These are phyloP conservation scores for Aspergillus persii DNA, from an alignment of 2,329 filamentous ascomycete species.

Conservation along the genomic window DNA sequence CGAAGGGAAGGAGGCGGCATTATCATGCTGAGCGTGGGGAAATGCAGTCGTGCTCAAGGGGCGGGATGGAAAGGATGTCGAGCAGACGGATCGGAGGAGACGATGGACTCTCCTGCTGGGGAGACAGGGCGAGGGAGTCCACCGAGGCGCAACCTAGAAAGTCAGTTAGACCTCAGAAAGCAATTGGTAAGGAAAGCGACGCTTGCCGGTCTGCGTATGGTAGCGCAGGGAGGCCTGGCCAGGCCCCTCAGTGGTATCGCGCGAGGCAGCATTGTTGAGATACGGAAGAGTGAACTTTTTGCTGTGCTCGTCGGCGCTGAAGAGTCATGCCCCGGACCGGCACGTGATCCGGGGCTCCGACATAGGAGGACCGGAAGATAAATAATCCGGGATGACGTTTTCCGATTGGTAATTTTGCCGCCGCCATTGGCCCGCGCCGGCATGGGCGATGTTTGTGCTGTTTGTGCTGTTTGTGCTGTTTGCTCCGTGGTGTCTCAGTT, in stretches of 20 bases:
- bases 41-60: slow-evolving; percentile 54
- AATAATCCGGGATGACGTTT: not conserved
- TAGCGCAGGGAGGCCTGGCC: not conserved
- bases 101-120: not conserved
- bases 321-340: not conserved
- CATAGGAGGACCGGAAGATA: not conserved
- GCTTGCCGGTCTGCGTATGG: not conserved
- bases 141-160: not conserved
- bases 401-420: not conserved
- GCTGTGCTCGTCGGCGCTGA: not conserved
- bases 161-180: not conserved
- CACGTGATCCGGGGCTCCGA: not conserved
- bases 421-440: not conserved
- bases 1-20: slow-evolving; percentile 59
- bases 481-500: too few relatives aligned
- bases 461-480: too few relatives aligned
- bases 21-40: slow-evolving; percentile 61
- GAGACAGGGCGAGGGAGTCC: not conserved
- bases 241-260: not conserved
- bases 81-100: not conserved
- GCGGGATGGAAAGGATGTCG: not conserved
- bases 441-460: too few relatives aligned
- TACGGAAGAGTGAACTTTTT: not conserved
- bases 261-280: not conserved
- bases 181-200: not conserved